Evolutionary conservation across 768 basidiomycete species (phyloP).

Genomic region (Auriculariales sp.): DNA sequence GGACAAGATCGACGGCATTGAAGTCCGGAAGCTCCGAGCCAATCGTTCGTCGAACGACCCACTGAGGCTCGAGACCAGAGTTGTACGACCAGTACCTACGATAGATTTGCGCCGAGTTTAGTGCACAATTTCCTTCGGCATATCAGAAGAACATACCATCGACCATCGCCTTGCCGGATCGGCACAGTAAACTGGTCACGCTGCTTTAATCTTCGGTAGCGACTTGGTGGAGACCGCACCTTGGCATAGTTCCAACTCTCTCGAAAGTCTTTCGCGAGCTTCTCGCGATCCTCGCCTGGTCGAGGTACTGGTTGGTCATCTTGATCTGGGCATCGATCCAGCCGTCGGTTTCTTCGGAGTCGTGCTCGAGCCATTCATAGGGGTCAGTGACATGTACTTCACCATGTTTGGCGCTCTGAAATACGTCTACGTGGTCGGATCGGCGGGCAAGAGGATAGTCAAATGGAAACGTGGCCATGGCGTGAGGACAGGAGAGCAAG

Average conservation of each 20-base stretch:
- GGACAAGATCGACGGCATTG: conserved; percentile 21
- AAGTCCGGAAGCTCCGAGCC: conserved; percentile 39
- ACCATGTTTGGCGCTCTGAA: conserved; percentile 49
- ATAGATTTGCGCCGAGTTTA: background rate
- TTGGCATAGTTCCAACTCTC: background rate
- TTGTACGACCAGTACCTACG: conserved; percentile 64
- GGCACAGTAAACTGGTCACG: conserved; percentile 58
- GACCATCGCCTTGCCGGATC: conserved; percentile 40
- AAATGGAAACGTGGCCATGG: too few relatives aligned
- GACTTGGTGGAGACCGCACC: too few relatives aligned
- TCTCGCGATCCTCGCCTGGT: background rate
- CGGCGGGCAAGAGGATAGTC: conserved; percentile 53
- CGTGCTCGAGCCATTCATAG: conserved; percentile 59
- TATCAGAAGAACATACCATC: conserved; percentile 24
- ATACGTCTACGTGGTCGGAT: conserved; percentile 51
- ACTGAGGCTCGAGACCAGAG: conserved; percentile 57
- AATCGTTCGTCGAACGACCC: conserved; percentile 50
- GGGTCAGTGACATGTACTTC: conserved; percentile 53
- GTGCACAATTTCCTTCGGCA: background rate
- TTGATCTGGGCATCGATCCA: conserved; percentile 14
- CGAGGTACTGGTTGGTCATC: background rate
- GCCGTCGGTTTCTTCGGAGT: conserved; percentile 46
- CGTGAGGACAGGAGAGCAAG: too few relatives aligned
- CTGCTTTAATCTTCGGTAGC: conserved; percentile 38
- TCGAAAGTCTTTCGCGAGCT: background rate